Base-by-base conservation (phyloP, 225 moss, liverwort and hornwort species). In the Marchantia paleacea region DNA sequence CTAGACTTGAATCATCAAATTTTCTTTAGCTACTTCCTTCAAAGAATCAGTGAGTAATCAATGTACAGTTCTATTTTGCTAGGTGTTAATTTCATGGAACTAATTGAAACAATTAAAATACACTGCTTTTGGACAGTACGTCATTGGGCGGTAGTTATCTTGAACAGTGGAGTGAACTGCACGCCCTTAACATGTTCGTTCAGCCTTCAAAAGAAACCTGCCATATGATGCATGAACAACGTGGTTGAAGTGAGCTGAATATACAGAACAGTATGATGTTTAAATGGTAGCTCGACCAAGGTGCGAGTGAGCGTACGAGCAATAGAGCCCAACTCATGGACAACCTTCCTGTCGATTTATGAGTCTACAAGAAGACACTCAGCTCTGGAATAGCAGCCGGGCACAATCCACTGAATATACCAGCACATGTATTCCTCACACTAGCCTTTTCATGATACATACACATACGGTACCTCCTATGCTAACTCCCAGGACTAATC, bases 401-500 rank as follows among this genome's bases (percentile, higher is more conserved):
- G 15, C 55, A 13, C 14, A 11, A 28, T 18, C 25, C 54, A 64
- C n/a, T 19, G 12, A 62, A 62, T 20, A 13, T 48, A 50, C 50
- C 63, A 65, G 50, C 47, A 64, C 25, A 50, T 52, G 51, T 64
- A 78, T 65, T 65, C 49, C 7, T 50, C 51, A 65, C 63, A 13
- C 51, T 49, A 51, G 51, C 55, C 6, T 30, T 30, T 30, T 75
- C 29, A 57, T 75, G 55, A 75, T 58, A 55, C 74, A 55, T 74
- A 74, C 26, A 29, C 54, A 75, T 75, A 55, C 28, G 57, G 55
- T 30, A 58, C 49, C 73, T 73, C 66, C 66, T 12, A 73, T 19
- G 51, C 73, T 73, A 14, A 73, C 73, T 75, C 55, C 29, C 75
- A 75, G 30, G 30, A 75, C 57, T 58, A 55, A 29, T 75, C 52